Evolutionary conservation across 1,139 yeast genomes (phyloP).

Genomic region (Magnusiomyces fungicola): DNA sequence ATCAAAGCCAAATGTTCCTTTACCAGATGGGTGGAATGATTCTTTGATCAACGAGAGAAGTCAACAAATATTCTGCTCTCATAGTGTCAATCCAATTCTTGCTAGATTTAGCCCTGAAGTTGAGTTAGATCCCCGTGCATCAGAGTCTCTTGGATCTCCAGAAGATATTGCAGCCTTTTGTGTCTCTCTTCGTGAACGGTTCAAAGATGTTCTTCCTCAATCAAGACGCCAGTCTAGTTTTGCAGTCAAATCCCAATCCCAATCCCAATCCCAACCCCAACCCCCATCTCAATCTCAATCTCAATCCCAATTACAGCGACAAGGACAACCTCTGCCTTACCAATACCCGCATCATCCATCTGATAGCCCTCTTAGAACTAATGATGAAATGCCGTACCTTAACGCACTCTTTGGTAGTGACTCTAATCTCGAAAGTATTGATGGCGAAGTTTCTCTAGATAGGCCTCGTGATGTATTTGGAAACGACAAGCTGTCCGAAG

Average conservation of each 20-base stretch:
- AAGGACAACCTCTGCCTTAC: background rate
- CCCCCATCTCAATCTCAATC: background rate
- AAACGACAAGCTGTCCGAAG: background rate
- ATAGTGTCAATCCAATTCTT: conserved; percentile 12
- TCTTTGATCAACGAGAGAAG: conserved; percentile 6
- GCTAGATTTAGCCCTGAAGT: conserved; percentile 7
- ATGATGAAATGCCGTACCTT: background rate
- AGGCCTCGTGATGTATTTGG: too few species aligned
- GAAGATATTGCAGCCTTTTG: conserved; percentile 11
- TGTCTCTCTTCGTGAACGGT: conserved; percentile 2
- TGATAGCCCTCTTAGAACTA: too few species aligned
- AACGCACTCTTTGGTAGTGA: background rate
- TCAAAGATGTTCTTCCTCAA: background rate
- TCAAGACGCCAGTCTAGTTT: conserved; percentile 5
- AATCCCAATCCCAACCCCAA: background rate
- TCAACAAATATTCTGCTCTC: conserved; percentile 5
- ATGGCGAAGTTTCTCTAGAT: too few species aligned
- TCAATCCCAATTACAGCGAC: background rate
- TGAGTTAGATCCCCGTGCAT: conserved; percentile 4
- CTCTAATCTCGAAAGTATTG: background rate
- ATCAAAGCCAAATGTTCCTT: background rate
- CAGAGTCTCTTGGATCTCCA: conserved; percentile 7
- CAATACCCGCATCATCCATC: background rate
- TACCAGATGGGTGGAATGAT: conserved; percentile 11
- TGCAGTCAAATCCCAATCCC: background rate